These are phyloP conservation scores for Yarrowia divulgata DNA, from an alignment of 805 yeast species.

Conservation along the genomic window DNA sequence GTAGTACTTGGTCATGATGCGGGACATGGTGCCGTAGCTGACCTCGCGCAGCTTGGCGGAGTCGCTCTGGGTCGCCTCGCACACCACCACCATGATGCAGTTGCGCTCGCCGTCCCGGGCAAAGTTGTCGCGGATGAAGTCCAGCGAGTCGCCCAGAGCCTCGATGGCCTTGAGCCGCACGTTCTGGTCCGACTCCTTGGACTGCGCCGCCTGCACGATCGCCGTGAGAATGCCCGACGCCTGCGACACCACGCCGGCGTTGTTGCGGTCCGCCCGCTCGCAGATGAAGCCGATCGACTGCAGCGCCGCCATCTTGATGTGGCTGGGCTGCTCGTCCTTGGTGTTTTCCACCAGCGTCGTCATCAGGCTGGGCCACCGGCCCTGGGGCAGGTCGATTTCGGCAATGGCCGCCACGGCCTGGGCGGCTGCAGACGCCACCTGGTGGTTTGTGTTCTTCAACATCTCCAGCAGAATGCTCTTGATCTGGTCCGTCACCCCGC, in stretches of 20 bases:
- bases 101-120: constrained; percentile 94
- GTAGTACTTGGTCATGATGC: constrained; percentile 89
- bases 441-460: constrained; percentile 68
- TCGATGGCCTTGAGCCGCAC: constrained; percentile 91
- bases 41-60: constrained; percentile 86
- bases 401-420: constrained; percentile 97
- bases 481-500: constrained; percentile 63
- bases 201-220: constrained; percentile 94
- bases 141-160: constrained; percentile 89
- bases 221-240: constrained; percentile 93
- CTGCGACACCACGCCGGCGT: constrained; percentile 78
- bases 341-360: constrained; percentile 86
- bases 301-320: constrained; percentile 85
- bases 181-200: constrained; percentile 71
- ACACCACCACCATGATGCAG: constrained; percentile 97
- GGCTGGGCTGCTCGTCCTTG: constrained; percentile 73
- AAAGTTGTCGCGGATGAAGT: constrained; percentile 86
- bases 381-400: constrained; percentile 88
- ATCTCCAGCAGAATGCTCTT: constrained; percentile 68
- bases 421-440: constrained; percentile 88
- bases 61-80: constrained; percentile 96
- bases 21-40: constrained; percentile 93
- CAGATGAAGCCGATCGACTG: constrained; percentile 94
- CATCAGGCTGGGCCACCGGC: constrained; percentile 89
- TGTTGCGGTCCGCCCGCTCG: constrained; percentile 87